Conservation (phyloP, 768 basidiomycete species). For the Rhizopogon roseolus region DNA sequence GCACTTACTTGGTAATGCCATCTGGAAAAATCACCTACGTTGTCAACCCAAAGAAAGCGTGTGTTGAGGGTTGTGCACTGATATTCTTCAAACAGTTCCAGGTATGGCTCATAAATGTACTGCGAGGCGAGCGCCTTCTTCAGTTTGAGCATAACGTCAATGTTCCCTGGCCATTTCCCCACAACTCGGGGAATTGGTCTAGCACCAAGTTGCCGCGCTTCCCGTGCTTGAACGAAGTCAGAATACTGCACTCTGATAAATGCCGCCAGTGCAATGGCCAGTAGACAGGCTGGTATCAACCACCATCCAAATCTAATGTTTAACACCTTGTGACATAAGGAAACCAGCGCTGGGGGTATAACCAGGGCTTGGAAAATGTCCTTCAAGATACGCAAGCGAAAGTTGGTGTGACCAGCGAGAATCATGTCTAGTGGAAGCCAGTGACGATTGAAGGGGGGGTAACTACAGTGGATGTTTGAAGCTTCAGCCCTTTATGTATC, state of each 20-base stretch:
- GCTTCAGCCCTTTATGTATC: not conserved
- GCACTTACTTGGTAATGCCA: not conserved
- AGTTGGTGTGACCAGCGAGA: conserved; percentile 16
- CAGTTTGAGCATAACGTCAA: conserved; percentile 60
- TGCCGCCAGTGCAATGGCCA: conserved; percentile 39
- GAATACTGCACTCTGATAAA: conserved; percentile 29
- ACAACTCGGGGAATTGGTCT: conserved; percentile 50
- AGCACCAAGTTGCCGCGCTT: conserved; percentile 47
- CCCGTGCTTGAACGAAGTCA: conserved; percentile 32
- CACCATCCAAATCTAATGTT: conserved; percentile 29
- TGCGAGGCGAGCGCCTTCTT: conserved; percentile 49
- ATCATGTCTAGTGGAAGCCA: not conserved
- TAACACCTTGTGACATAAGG: conserved; percentile 22
- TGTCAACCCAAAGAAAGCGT: conserved; percentile 64
- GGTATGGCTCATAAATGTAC: conserved; percentile 61
- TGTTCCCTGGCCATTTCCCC: conserved; percentile 76
- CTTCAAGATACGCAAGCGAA: conserved; percentile 44
- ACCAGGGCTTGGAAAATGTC: conserved; percentile 40
- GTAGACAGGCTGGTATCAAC: conserved; percentile 32
- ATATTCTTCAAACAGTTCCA: conserved; percentile 65
- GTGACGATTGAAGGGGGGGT: not conserved
- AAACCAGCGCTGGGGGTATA: conserved; percentile 37
- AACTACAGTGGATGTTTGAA: not conserved
- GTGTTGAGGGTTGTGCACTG: conserved; percentile 67
- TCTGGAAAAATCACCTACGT: conserved; percentile 36